A percentile compares a stretch with the other conserved stretches of the same genome.
Evolutionary conservation across 306 rosid genomes (phyloP).

Genomic region (Betula pendula): DNA sequence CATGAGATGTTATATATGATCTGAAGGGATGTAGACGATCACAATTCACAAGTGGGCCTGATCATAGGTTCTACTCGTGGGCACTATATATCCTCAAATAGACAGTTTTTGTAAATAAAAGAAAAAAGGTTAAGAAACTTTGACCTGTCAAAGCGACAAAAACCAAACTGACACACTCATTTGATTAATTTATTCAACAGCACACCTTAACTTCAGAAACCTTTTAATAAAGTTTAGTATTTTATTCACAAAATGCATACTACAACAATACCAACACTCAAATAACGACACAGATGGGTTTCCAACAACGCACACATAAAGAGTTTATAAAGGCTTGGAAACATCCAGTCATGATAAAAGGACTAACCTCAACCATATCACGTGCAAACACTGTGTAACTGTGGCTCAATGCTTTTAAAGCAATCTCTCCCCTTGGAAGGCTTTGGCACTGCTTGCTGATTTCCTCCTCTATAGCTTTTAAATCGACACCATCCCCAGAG

Average conservation of each 20-base stretch:
- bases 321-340: background rate
- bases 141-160: background rate
- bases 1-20: background rate
- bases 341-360: slow-evolving; percentile 9
- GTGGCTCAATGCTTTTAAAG: slow-evolving; percentile 85
- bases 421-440: slow-evolving; percentile 93
- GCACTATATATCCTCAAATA: background rate
- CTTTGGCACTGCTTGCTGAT: slow-evolving; percentile 79
- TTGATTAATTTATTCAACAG: background rate
- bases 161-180: background rate
- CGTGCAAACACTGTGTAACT: slow-evolving; percentile 83
- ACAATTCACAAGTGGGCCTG: background rate
- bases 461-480: slow-evolving; percentile 78
- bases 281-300: background rate
- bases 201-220: background rate
- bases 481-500: slow-evolving; percentile 79
- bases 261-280: slow-evolving; percentile 4
- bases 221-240: background rate
- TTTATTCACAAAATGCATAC: background rate
- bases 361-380: slow-evolving; percentile 89
- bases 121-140: background rate
- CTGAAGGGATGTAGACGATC: background rate
- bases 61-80: background rate
- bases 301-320: no score
- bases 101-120: background rate